These are phyloP conservation scores for Cadophora gregata DNA, from an alignment of 2,329 filamentous ascomycete species.

Conservation along the genomic window DNA sequence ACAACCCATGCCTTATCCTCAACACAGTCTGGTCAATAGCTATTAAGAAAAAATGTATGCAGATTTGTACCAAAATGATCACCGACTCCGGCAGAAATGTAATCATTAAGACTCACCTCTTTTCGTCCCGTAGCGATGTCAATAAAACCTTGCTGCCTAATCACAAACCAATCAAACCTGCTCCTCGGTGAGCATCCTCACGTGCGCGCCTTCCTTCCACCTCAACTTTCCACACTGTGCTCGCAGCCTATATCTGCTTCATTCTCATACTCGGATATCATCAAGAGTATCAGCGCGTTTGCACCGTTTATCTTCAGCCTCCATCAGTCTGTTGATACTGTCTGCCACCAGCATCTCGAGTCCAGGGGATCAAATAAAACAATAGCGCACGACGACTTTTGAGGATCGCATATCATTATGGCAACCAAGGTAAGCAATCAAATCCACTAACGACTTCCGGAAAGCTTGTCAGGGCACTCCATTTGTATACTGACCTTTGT, in stretches of 20 bases:
- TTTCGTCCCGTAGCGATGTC: neutral
- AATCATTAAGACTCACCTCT: neutral
- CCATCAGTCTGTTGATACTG: too few species aligned
- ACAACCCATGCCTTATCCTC: neutral
- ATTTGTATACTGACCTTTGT: neutral
- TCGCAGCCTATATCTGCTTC: too few species aligned
- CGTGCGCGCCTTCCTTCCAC: neutral
- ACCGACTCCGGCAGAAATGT: neutral
- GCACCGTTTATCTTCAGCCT: neutral
- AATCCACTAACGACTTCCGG: neutral
- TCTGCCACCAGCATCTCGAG: neutral
- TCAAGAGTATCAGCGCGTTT: neutral
- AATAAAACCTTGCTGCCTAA: conserved; percentile 7
- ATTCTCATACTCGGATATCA: too few species aligned
- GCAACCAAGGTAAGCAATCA: neutral
- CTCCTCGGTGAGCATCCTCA: conserved; percentile 1
- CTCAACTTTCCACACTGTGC: too few species aligned
- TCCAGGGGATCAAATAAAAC: neutral
- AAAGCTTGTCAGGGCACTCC: neutral
- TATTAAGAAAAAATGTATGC: neutral
- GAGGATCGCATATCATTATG: neutral
- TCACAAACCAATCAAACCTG: neutral
- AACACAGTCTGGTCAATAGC: neutral
- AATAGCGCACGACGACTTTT: neutral
- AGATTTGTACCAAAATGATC: neutral